These are phyloP conservation scores for Penicillium paneum DNA, from an alignment of 2,329 filamentous ascomycete genomes.

Conservation along the genomic window DNA sequence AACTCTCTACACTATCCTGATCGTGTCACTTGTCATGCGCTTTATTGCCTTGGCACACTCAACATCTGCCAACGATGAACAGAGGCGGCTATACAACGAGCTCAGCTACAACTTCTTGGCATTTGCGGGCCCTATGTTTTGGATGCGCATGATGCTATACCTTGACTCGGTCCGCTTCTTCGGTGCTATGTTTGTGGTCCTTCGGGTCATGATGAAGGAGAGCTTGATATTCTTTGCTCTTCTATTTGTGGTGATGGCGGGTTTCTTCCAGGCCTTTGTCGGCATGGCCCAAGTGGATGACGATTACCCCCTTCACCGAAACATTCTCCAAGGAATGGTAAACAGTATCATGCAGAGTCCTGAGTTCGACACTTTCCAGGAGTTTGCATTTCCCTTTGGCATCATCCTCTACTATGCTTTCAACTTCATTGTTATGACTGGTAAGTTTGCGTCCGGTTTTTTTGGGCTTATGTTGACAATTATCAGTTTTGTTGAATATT, in stretches of 20 bases:
- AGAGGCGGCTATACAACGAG: conserved; percentile 65
- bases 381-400: conserved; percentile 88
- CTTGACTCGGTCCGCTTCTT: conserved; percentile 94
- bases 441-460: conserved; percentile 29
- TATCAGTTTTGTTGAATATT: conserved; percentile 77
- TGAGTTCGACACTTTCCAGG: conserved; percentile 84
- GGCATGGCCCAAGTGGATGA: conserved; percentile 82
- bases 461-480: conserved; percentile 8
- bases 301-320: conserved; percentile 51
- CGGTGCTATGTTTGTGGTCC: conserved; percentile 93
- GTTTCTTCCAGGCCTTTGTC: conserved; percentile 90
- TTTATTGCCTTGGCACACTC: conserved; percentile 71
- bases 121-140: conserved; percentile 94
- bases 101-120: conserved; percentile 93
- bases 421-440: conserved; percentile 92
- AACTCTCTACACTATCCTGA: conserved; percentile 73
- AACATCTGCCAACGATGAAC: conserved; percentile 45
- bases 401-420: conserved; percentile 96
- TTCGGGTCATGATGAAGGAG: conserved; percentile 93
- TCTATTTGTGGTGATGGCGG: conserved; percentile 70
- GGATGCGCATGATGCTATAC: conserved; percentile 87
- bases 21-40: conserved; percentile 73
- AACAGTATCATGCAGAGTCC: conserved; percentile 90
- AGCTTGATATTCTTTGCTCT: conserved; percentile 95
- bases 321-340: conserved; percentile 59